These are phyloP conservation scores for Phytophthora sansomeana DNA, from an alignment of 352 stramenopile species.

Conservation along the genomic window DNA sequence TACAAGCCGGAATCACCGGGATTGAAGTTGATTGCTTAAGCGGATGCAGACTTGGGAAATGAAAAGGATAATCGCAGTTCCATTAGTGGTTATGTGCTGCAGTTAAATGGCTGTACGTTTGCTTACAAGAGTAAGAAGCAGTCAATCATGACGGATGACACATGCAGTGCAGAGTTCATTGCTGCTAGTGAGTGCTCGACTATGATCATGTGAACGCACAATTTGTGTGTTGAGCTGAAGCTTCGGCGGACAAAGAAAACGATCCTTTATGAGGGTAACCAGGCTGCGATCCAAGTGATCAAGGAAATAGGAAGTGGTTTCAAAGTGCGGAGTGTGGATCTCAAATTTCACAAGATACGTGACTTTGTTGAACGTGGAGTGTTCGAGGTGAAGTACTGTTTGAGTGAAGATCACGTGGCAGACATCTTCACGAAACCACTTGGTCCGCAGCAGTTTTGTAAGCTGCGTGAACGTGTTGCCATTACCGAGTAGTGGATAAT, in stretches of 20 bases:
- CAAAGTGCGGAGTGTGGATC: conserved; percentile 9
- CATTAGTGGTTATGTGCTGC: no score
- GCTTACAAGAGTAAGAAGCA: no score
- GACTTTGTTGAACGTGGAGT: conserved; percentile 9
- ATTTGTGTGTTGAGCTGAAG: conserved; percentile 18
- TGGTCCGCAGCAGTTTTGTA: conserved; percentile 8
- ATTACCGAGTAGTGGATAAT: background rate
- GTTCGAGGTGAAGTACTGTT: conserved; percentile 10
- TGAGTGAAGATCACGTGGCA: background rate
- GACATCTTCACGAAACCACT: conserved; percentile 13
- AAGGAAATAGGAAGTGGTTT: background rate
- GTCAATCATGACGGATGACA: no score
- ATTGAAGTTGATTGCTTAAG: background rate
- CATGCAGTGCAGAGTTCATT: no score
- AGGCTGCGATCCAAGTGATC: conserved; percentile 18
- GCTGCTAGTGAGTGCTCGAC: no score
- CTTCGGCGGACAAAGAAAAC: background rate
- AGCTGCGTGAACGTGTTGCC: conserved; percentile 9
- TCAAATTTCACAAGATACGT: conserved; percentile 20
- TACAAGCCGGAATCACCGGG: background rate
- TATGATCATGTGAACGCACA: no score
- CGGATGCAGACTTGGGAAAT: conserved; percentile 3
- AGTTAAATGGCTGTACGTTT: no score
- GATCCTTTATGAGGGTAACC: conserved; percentile 9
- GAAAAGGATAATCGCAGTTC: no score